Evolutionary conservation across 495 filamentous ascomycete genomes (phyloP).

Genomic region (Aspergillus steynii): DNA sequence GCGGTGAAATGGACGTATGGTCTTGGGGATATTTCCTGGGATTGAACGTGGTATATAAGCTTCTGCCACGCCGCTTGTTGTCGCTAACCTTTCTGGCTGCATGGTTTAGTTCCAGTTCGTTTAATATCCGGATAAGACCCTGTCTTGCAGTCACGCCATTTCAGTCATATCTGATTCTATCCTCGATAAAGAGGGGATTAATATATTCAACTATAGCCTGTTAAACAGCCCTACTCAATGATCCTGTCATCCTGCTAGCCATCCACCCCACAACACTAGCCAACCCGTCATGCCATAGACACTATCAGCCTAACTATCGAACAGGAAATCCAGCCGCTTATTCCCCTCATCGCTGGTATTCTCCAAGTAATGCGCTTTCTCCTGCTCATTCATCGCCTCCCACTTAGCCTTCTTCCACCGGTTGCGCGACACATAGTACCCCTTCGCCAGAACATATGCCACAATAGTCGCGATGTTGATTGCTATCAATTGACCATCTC

Average conservation of each 20-base stretch:
- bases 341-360: slow-evolving; percentile 39
- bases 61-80: too few species aligned
- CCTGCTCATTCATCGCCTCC: slow-evolving; percentile 22
- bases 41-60: too few species aligned
- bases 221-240: background rate
- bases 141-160: too few species aligned
- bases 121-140: too few species aligned
- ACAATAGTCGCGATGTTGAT: slow-evolving; percentile 46
- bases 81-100: background rate
- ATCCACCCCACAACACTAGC: background rate
- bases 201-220: too few species aligned
- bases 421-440: slow-evolving; percentile 42
- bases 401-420: slow-evolving; percentile 21
- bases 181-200: too few species aligned
- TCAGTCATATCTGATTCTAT: too few species aligned
- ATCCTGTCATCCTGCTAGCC: background rate
- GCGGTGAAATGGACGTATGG: too few species aligned
- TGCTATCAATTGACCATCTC: slow-evolving; percentile 49
- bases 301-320: slow-evolving; percentile 20
- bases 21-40: too few species aligned
- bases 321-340: slow-evolving; percentile 39
- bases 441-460: slow-evolving; percentile 35
- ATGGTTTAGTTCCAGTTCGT: background rate
- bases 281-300: too few species aligned
- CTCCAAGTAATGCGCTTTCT: slow-evolving; percentile 28